Evolutionary conservation across 2,329 filamentous ascomycete species (phyloP), one percentile per base, ranked within the genome.

Genomic region (Cercospora nicotianae): DNA sequence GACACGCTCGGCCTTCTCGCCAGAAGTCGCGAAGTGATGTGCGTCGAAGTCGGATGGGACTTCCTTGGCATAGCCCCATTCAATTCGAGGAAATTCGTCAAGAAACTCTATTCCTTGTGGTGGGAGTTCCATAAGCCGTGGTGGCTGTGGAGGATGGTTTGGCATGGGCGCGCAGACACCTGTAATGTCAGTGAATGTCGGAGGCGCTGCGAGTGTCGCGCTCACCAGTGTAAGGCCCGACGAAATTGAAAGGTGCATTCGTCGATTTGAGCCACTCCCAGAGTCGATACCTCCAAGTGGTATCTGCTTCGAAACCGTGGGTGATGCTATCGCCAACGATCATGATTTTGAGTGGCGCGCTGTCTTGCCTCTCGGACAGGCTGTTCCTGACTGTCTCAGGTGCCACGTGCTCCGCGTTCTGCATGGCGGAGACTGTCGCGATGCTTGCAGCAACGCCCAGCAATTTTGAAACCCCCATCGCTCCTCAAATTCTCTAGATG

Each of bases 281-380:
- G 12, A 83, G 69, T 4, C 80, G 76, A 61, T 79, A 83, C 8
- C 81, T 76, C 81, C 81, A 83, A 9, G 81, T 83, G 62, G 75
- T 80, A 68, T 82, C 81, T 31, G 78, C 80, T 65, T 82, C 79
- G 26, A 68, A 55, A 33, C 72, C 73, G 23, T 74, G 72, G 26
- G 72, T 74, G 31, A 75, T 75, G 30, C 68, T 71, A 59, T 75
- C 72, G 48, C 73, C 73, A 18, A 70, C 67, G 23, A 74, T 67
- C 67, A 75, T 72, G 16, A 73, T 53, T 60, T 64, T 70, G 23
- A 64, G 55, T 6, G 65, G 61, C n/a, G 13, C 30, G 3, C 31
- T 42, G 23, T 58, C 51, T n/a, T 26, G 9, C 3, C 8, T n/a
- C 26, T 42, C 0, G 12, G 55, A 18, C 16, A 31, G 28, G 18